phyloP scores from a whole-genome alignment of 495 filamentous ascomycete species.

The Letharia lupina region DNA sequence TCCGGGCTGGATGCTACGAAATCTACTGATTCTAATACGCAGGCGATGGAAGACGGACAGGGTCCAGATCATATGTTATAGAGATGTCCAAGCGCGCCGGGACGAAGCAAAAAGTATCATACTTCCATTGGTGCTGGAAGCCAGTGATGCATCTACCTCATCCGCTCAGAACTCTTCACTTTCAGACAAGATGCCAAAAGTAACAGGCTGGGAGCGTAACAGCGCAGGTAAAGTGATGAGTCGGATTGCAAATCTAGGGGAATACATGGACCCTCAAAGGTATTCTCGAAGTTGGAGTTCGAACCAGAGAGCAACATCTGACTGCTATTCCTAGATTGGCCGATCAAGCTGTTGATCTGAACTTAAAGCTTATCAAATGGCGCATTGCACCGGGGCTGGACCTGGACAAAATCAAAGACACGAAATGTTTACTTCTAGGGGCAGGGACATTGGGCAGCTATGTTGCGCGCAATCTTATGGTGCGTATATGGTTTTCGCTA shows the following conservation, averaged over 20 bases:
- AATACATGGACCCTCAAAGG: slow-evolving; percentile 82
- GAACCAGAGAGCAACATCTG: background rate
- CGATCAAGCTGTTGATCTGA: slow-evolving; percentile 94
- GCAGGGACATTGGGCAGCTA: slow-evolving; percentile 92
- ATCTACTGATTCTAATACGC: slow-evolving; percentile 77
- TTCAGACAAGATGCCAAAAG: slow-evolving; percentile 56
- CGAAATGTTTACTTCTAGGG: slow-evolving; percentile 88
- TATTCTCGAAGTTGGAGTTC: slow-evolving; percentile 22
- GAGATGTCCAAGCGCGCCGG: slow-evolving; percentile 66
- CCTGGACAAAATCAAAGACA: slow-evolving; percentile 80
- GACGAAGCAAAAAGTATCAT: slow-evolving; percentile 75
- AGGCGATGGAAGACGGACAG: slow-evolving; percentile 68
- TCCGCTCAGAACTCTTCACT: slow-evolving; percentile 2
- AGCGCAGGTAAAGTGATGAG: slow-evolving; percentile 63
- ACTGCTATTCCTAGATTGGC: slow-evolving; percentile 43
- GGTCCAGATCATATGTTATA: slow-evolving; percentile 82
- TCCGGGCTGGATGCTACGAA: slow-evolving; percentile 88
- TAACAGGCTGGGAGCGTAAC: slow-evolving; percentile 92
- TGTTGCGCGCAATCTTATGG: slow-evolving; percentile 78
- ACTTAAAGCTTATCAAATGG: slow-evolving; percentile 98
- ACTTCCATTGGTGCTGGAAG: slow-evolving; percentile 54
- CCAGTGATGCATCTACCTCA: slow-evolving; percentile 18
- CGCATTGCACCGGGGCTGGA: slow-evolving; percentile 81
- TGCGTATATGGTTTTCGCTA: slow-evolving; percentile 25
- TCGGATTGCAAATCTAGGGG: slow-evolving; percentile 68